Conservation (phyloP, 2,329 filamentous ascomycete species). For the Aspergillus sp. region DNA sequence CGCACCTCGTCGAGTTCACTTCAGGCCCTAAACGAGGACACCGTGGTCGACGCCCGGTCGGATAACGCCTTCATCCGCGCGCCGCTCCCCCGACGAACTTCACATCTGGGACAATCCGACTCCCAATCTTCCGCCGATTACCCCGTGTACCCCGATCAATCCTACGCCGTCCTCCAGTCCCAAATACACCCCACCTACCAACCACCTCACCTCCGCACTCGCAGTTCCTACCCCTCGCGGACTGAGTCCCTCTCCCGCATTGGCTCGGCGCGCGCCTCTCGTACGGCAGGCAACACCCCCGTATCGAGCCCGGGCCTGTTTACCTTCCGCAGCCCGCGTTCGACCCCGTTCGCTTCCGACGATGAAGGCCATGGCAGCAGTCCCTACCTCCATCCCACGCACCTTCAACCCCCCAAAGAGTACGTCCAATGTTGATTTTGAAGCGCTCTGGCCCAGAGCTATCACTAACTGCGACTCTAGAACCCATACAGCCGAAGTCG, state of each 20-base stretch:
- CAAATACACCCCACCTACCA: constrained; percentile 43
- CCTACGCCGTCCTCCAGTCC: constrained; percentile 46
- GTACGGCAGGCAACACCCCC: constrained; percentile 48
- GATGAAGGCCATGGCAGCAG: constrained; percentile 47
- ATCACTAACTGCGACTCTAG: constrained; percentile 39
- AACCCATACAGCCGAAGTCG: constrained; percentile 87
- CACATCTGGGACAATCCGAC: constrained; percentile 28
- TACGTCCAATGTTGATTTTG: constrained; percentile 43
- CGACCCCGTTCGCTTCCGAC: constrained; percentile 36
- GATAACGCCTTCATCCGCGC: constrained; percentile 26
- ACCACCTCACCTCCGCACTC: constrained; percentile 39
- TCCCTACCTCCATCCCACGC: constrained; percentile 68
- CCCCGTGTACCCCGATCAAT: constrained; percentile 50
- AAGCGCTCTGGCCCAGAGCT: background rate
- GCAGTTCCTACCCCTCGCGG: constrained; percentile 46
- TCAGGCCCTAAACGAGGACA: constrained; percentile 40
- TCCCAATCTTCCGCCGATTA: constrained; percentile 28
- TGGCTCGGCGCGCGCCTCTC: constrained; percentile 28
- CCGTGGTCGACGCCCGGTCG: constrained; percentile 35
- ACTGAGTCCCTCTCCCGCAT: constrained; percentile 22
- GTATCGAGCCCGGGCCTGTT: constrained; percentile 49
- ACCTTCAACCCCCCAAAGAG: constrained; percentile 74
- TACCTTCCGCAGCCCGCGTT: constrained; percentile 33
- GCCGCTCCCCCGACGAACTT: constrained; percentile 25
- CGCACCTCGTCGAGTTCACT: constrained; percentile 45